Conservation (phyloP, 2,329 filamentous ascomycete genomes). For the Diaporthe vaccinii region DNA sequence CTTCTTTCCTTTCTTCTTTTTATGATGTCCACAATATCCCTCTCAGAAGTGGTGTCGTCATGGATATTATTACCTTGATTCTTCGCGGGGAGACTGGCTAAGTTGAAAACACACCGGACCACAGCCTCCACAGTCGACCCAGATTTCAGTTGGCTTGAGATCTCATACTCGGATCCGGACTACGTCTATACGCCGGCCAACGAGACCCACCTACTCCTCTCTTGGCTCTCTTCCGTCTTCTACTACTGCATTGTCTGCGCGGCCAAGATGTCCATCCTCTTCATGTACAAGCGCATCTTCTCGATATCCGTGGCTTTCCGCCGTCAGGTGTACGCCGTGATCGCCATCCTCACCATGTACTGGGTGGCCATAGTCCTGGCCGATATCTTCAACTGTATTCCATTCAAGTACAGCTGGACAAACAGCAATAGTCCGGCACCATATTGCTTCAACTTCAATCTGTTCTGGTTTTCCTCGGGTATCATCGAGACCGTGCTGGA, state of each 20-base stretch:
- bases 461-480: neutral
- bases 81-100: neutral
- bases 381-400: neutral
- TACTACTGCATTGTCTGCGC: neutral
- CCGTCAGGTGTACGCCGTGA: neutral
- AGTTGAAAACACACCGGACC: neutral
- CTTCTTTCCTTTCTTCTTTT: neutral
- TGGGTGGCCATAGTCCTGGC: neutral
- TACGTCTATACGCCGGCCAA: neutral
- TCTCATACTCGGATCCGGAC: neutral
- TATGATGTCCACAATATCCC: neutral
- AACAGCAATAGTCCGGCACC: neutral
- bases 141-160: neutral
- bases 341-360: neutral
- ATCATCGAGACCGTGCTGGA: neutral
- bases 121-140: neutral
- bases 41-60: neutral
- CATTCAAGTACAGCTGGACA: neutral
- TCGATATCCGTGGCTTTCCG: neutral
- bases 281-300: constrained; percentile 5
- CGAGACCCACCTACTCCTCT: neutral
- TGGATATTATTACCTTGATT: neutral
- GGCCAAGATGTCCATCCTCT: neutral
- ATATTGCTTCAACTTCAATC: neutral
- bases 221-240: neutral